Evolutionary conservation across 306 rosid genomes (phyloP), one percentile per base, ranked within the genome.

Genomic region (Oemleria cerasiformis): DNA sequence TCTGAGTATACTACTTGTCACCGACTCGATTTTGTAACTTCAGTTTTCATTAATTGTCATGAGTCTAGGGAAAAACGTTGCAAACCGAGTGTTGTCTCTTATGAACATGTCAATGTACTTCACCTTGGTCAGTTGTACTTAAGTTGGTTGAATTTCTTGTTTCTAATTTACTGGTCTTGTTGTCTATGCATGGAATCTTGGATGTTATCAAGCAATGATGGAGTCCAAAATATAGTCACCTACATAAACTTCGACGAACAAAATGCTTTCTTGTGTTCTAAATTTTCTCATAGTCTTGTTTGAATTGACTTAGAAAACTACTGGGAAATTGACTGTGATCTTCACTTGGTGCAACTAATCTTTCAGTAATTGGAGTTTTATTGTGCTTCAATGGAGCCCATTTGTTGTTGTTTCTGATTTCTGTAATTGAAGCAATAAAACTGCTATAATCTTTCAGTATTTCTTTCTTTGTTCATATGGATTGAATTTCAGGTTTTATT

Each of bases 81-180:
- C 56, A 66, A 66, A 13, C 14, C 9, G 40, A 45, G 57, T 25
- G 57, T 67, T 25, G 42, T 51, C 71, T 48, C 59, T 48, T 67
- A 16, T 50, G 71, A 48, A 67, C 49, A 25, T 67, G 59, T 34
- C 59, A 49, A 34, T n/a, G n/a, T 49, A 5, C 40, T 57, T 13
- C 63, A 25, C 40, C 63, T 57, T 23, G 40, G 63, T 25, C 62
- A 23, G 39, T 23, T 56, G 63, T 57, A 23, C 3, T 25, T 57
- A 57, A 57, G 63, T 57, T 8, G 63, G 25, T 57, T 17, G 1
- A 34, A 34, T 30, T 6, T 23, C 17, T 14, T 6, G 5, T 25
- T 57, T 23, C 25, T 23, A 9, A 49, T 67, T 5, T 16, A 17
- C 58, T 16, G 14, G 16, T 67, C 25, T 42, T 15, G n/a, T 63